Conservation (phyloP, 352 stramenopile species). For the Globisporangium irregulare region DNA sequence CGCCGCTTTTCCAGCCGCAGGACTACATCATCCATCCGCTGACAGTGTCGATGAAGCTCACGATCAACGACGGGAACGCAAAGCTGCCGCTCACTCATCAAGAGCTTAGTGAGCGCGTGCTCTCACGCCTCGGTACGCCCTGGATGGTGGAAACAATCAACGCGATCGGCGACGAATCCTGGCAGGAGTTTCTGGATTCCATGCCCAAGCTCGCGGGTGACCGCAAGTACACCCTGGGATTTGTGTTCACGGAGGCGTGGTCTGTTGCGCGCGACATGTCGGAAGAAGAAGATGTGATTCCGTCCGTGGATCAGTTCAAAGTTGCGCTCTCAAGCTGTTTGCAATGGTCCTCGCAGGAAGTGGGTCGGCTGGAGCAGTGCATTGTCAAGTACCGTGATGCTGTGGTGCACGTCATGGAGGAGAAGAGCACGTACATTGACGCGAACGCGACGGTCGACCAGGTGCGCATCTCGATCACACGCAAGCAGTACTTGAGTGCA, state of each 20-base stretch:
- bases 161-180: constrained; percentile 61
- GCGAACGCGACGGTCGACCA: constrained; percentile 68
- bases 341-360: constrained; percentile 63
- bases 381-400: constrained; percentile 75
- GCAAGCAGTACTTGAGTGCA: constrained; percentile 72
- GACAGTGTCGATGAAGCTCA: constrained; percentile 76
- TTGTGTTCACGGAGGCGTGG: constrained; percentile 86
- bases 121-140: constrained; percentile 65
- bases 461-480: constrained; percentile 58
- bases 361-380: constrained; percentile 53
- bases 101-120: constrained; percentile 65
- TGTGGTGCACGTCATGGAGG: constrained; percentile 80
- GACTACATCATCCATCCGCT: constrained; percentile 78
- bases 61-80: constrained; percentile 75
- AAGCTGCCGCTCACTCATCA: constrained; percentile 80
- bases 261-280: constrained; percentile 65
- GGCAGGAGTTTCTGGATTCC: constrained; percentile 59
- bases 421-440: constrained; percentile 88
- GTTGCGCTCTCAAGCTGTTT: constrained; percentile 69
- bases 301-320: constrained; percentile 72
- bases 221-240: constrained; percentile 78
- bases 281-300: constrained; percentile 76
- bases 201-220: constrained; percentile 75
- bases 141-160: constrained; percentile 81
- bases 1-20: constrained; percentile 36